A percentile compares a stretch with the other conserved stretches of the same genome.
Conservation (phyloP, 257 asterid species). For the Nicotiana undulata region DNA sequence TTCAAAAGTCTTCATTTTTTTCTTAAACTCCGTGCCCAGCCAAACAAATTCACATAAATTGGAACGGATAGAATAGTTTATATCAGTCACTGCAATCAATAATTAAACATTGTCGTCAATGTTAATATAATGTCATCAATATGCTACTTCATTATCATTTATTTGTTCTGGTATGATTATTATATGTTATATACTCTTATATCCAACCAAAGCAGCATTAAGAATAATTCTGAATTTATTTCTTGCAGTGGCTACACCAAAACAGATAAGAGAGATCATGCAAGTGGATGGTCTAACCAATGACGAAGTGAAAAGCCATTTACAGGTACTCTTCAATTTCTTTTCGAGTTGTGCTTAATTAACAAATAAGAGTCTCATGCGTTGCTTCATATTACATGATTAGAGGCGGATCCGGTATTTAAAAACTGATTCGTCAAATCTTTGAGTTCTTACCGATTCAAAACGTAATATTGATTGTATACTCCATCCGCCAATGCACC, state of each 20-base stretch:
- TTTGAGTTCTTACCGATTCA: too few relatives aligned
- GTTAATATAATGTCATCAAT: neutral
- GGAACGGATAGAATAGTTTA: too few relatives aligned
- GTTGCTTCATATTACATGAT: too few relatives aligned
- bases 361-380: too few relatives aligned
- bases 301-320: constrained; percentile 40
- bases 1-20: too few relatives aligned
- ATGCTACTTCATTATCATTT: neutral
- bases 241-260: constrained; percentile 32
- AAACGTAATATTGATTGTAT: too few relatives aligned
- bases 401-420: too few relatives aligned
- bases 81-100: neutral
- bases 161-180: neutral
- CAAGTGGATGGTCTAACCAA: constrained; percentile 31
- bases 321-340: constrained; percentile 18
- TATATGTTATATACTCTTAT: neutral
- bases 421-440: too few relatives aligned
- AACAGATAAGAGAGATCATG: constrained; percentile 37
- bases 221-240: neutral
- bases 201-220: neutral
- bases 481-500: too few relatives aligned
- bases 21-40: too few relatives aligned
- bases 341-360: too few relatives aligned
- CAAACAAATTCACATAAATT: too few relatives aligned
- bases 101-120: neutral